These are phyloP conservation scores for Auxenochlorella protothecoides DNA, from an alignment of 139 green algal species.

Conservation along the genomic window DNA sequence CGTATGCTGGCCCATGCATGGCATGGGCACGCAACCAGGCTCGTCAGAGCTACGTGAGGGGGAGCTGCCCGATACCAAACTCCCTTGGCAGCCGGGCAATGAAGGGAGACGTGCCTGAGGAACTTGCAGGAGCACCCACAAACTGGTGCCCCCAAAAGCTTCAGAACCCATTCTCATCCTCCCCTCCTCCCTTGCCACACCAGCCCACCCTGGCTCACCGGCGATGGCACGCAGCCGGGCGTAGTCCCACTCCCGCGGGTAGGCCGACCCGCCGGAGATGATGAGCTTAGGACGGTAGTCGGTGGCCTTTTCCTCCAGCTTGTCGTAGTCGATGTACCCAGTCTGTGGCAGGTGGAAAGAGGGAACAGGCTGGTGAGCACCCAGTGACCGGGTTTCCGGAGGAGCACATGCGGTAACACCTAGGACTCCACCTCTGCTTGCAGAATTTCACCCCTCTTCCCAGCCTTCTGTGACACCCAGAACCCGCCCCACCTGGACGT, in stretches of 20 bases:
- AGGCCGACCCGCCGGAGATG: conserved; percentile 70
- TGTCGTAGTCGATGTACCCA: conserved; percentile 73
- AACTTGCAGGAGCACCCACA: no score
- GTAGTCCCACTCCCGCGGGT: conserved; percentile 82
- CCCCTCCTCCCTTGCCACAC: background rate
- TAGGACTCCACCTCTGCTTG: background rate
- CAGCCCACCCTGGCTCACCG: conserved; percentile 27
- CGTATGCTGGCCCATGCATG: no score
- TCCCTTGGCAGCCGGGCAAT: no score
- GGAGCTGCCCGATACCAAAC: no score
- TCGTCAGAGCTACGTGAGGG: no score
- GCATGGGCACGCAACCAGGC: no score
- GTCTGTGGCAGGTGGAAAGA: conserved; percentile 32
- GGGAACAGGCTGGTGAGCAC: no score
- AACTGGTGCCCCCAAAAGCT: no score
- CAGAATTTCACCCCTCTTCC: background rate
- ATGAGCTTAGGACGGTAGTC: conserved; percentile 80
- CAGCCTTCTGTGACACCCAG: no score
- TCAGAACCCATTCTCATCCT: background rate
- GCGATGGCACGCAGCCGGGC: conserved; percentile 59
- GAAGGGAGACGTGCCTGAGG: no score
- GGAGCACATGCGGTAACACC: background rate
- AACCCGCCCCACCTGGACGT: conserved; percentile 37
- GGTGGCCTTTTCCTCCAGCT: conserved; percentile 70
- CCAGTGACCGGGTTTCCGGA: background rate